Evolutionary conservation across 2,329 filamentous ascomycete genomes (phyloP).

Genomic region (Nigrospora osmanthi): DNA sequence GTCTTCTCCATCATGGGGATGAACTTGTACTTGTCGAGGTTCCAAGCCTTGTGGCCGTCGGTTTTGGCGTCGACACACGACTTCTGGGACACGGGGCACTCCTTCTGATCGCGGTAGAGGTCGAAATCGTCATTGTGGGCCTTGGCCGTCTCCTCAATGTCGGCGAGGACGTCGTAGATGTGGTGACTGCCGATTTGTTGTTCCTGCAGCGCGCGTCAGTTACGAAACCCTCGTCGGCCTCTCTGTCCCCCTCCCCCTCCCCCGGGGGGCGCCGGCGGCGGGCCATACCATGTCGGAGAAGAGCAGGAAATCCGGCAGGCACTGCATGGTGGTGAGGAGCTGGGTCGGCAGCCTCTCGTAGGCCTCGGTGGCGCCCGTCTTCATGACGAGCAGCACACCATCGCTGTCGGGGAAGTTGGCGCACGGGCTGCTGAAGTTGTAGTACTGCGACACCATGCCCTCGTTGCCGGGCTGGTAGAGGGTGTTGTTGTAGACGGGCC

Average conservation of each 20-base stretch:
- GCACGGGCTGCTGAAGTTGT: constrained; percentile 29
- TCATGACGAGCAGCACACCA: constrained; percentile 44
- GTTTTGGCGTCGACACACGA: constrained; percentile 28
- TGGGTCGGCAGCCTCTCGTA: constrained; percentile 47
- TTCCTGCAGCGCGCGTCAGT: constrained; percentile 23
- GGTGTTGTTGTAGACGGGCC: constrained; percentile 28
- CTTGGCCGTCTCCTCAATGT: constrained; percentile 25
- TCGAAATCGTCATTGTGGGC: constrained; percentile 33
- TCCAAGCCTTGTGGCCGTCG: constrained; percentile 34
- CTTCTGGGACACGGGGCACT: constrained; percentile 38
- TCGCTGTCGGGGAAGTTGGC: constrained; percentile 32
- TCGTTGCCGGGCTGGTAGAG: constrained; percentile 27
- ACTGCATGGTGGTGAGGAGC: constrained; percentile 44
- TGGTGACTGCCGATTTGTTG: constrained; percentile 39
- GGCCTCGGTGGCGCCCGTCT: constrained; percentile 50
- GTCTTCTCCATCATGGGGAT: constrained; percentile 49
- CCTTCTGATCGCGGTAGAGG: constrained; percentile 34
- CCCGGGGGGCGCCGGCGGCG: constrained; percentile 9
- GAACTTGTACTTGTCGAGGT: constrained; percentile 55
- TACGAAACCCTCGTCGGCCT: constrained; percentile 1
- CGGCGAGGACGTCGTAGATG: constrained; percentile 28
- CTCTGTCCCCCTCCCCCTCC: constrained; percentile 1
- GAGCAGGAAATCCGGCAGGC: constrained; percentile 45
- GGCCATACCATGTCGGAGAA: constrained; percentile 43
- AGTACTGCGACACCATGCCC: constrained; percentile 22